A percentile compares a stretch with the other conserved stretches of the same genome.
Evolutionary conservation across 768 basidiomycete species (phyloP).

Genomic region (Cystobasidiopsis lactophilus): DNA sequence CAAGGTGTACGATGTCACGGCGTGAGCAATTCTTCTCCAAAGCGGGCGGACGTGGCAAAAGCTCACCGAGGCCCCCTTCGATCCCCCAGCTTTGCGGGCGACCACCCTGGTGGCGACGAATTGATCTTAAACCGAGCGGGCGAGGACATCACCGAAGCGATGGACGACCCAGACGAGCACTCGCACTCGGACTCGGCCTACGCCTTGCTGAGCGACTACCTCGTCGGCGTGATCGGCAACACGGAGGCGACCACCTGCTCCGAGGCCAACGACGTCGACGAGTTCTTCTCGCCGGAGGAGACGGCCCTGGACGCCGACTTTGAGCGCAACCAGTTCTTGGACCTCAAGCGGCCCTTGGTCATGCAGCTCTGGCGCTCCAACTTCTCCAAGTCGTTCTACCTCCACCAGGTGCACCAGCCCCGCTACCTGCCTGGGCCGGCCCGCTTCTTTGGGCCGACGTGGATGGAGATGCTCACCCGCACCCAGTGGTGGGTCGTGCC

Average conservation of each 20-base stretch:
- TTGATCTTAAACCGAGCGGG: slow-evolving; percentile 63
- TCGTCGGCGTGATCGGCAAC: slow-evolving; percentile 58
- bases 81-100: slow-evolving; percentile 39
- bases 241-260: slow-evolving; percentile 51
- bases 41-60: neutral
- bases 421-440: slow-evolving; percentile 33
- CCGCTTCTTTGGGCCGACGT: slow-evolving; percentile 57
- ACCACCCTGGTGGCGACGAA: slow-evolving; percentile 93
- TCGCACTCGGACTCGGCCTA: slow-evolving; percentile 80
- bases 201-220: slow-evolving; percentile 70
- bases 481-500: slow-evolving; percentile 91
- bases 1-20: slow-evolving; percentile 74
- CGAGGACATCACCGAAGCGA: slow-evolving; percentile 52
- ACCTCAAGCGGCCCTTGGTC: slow-evolving; percentile 55
- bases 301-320: slow-evolving; percentile 64
- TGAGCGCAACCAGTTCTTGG: slow-evolving; percentile 73
- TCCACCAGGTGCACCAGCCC: slow-evolving; percentile 91
- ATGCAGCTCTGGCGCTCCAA: slow-evolving; percentile 67
- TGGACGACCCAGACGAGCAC: slow-evolving; percentile 62
- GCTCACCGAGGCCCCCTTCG: neutral
- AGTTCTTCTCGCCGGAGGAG: slow-evolving; percentile 76
- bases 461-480: slow-evolving; percentile 66
- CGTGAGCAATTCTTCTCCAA: slow-evolving; percentile 3
- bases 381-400: slow-evolving; percentile 85
- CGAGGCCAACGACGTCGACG: slow-evolving; percentile 74